phyloP scores from a whole-genome alignment of 495 filamentous ascomycete species.

The Xylaria sp. region DNA sequence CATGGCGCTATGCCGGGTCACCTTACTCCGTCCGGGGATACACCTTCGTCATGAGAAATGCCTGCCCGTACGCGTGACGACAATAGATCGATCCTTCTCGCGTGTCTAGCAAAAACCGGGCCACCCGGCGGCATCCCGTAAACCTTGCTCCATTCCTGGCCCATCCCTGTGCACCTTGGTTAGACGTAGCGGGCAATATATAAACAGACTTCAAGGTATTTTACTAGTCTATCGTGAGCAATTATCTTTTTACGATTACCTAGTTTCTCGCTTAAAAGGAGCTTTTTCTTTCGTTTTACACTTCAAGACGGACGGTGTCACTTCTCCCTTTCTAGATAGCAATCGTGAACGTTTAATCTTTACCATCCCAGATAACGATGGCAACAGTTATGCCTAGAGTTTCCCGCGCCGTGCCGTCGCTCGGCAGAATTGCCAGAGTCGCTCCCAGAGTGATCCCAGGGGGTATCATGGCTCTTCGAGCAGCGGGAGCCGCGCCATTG shows the following conservation, averaged over 20 bases:
- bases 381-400: constrained; percentile 30
- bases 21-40: not conserved
- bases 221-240: not conserved
- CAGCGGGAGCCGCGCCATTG: constrained; percentile 14
- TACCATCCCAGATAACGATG: constrained; percentile 29
- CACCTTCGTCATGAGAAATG: constrained; percentile 12
- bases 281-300: not conserved
- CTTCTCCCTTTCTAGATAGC: not conserved
- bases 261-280: not conserved
- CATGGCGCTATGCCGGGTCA: constrained; percentile 17
- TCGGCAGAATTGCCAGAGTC: constrained; percentile 32
- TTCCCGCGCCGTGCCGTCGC: constrained; percentile 32
- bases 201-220: constrained; percentile 1
- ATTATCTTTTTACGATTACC: not conserved
- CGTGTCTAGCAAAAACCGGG: constrained; percentile 1
- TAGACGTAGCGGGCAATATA: constrained; percentile 20
- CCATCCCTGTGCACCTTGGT: not conserved
- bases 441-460: constrained; percentile 26
- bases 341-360: not conserved
- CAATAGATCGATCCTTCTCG: not conserved
- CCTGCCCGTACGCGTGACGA: constrained; percentile 17
- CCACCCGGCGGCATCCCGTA: not conserved
- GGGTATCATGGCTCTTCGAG: constrained; percentile 26
- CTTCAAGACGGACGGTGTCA: not conserved
- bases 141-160: not conserved